Conservation (phyloP, 345 rosid genomes). For the Camelina hispida region DNA sequence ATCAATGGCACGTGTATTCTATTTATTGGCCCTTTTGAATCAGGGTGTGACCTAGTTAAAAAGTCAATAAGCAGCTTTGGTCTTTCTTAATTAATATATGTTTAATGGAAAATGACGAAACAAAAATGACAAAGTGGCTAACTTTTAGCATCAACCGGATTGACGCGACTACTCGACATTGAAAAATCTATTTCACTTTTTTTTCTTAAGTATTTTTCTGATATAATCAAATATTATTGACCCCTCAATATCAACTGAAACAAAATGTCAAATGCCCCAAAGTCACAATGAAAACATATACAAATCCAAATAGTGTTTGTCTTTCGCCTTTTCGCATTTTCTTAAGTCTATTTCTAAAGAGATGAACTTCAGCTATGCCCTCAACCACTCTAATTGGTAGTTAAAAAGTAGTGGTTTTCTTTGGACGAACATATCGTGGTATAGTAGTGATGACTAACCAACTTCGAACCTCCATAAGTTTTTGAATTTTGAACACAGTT, state of each 20-base stretch:
- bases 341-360: not conserved
- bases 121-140: slow-evolving; percentile 39
- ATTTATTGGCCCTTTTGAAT: not conserved
- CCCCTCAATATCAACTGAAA: slow-evolving; percentile 32
- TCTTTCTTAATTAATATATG: not conserved
- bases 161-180: slow-evolving; percentile 71
- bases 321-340: slow-evolving; percentile 14
- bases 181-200: slow-evolving; percentile 34
- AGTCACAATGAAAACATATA: slow-evolving; percentile 32
- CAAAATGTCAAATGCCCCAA: slow-evolving; percentile 31
- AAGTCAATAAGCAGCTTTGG: slow-evolving; percentile 1
- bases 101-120: slow-evolving; percentile 5
- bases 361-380: not conserved
- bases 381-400: slow-evolving; percentile 32
- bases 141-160: slow-evolving; percentile 36
- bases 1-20: not conserved
- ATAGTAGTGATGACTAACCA: slow-evolving; percentile 11
- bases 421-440: slow-evolving; percentile 20
- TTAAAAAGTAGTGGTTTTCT: slow-evolving; percentile 38
- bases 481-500: too few species aligned
- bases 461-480: not conserved
- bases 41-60: not conserved
- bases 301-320: slow-evolving; percentile 23
- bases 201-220: not conserved
- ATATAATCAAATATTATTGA: slow-evolving; percentile 13